These are phyloP conservation scores for Wickerhamomyces alni DNA, from an alignment of 805 yeast species.

Conservation along the genomic window DNA sequence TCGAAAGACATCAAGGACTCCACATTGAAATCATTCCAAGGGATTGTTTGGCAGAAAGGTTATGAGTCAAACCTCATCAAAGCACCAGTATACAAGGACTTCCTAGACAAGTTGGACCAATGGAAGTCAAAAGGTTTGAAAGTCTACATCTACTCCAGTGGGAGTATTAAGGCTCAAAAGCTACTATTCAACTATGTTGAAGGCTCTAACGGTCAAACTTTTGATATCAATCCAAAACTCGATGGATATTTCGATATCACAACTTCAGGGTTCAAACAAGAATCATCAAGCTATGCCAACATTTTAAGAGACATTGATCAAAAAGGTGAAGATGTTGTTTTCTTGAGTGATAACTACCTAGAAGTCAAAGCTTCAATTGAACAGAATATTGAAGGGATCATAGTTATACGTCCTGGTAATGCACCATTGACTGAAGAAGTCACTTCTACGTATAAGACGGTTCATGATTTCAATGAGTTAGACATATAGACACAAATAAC, in stretches of 20 bases:
- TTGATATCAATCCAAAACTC: constrained; percentile 49
- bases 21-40: constrained; percentile 72
- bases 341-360: constrained; percentile 72
- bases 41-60: constrained; percentile 76
- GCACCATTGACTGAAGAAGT: constrained; percentile 38
- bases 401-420: constrained; percentile 78
- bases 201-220: constrained; percentile 25
- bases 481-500: constrained; percentile 7
- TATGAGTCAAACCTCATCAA: constrained; percentile 67
- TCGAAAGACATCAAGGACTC: constrained; percentile 70
- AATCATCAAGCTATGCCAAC: constrained; percentile 46
- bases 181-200: constrained; percentile 64
- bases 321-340: constrained; percentile 36
- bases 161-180: constrained; percentile 83
- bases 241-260: constrained; percentile 79
- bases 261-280: constrained; percentile 71
- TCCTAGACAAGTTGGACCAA: constrained; percentile 45
- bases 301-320: constrained; percentile 41
- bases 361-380: constrained; percentile 73
- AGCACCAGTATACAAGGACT: constrained; percentile 77
- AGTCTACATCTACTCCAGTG: constrained; percentile 81
- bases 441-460: constrained; percentile 17
- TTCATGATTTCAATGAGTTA: constrained; percentile 26
- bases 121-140: constrained; percentile 29
- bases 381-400: constrained; percentile 52